phyloP scores from a whole-genome alignment of 2,329 filamentous ascomycete genomes.

The Monosporascus cannonballus region DNA sequence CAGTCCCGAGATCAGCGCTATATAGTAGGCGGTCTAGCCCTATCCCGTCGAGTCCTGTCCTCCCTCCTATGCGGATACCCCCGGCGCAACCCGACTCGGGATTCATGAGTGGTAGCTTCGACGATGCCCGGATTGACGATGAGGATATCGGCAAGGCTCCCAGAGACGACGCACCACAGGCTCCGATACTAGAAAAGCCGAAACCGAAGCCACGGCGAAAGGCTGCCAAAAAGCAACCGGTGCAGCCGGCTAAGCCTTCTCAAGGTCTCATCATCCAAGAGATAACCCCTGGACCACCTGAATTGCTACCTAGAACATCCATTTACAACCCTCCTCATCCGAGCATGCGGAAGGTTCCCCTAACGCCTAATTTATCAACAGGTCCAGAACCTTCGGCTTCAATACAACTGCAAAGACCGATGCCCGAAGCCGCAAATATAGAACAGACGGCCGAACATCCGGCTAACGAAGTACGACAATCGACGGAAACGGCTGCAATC shows the following conservation, averaged over 20 bases:
- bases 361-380: slow-evolving; percentile 1
- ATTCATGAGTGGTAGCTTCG: slow-evolving; percentile 74
- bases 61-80: slow-evolving; percentile 56
- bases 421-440: not conserved
- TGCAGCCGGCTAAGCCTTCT: slow-evolving; percentile 10
- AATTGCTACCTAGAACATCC: slow-evolving; percentile 35
- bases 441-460: not conserved
- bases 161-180: slow-evolving; percentile 25
- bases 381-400: not conserved
- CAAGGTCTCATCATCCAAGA: slow-evolving; percentile 31
- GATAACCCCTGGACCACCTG: slow-evolving; percentile 37
- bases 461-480: not conserved
- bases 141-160: slow-evolving; percentile 46
- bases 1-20: slow-evolving; percentile 59
- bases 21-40: slow-evolving; percentile 52
- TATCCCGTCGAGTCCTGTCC: slow-evolving; percentile 72
- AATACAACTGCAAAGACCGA: not conserved
- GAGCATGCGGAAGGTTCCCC: slow-evolving; percentile 3
- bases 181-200: slow-evolving; percentile 23
- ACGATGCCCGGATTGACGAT: slow-evolving; percentile 55
- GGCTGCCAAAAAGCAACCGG: slow-evolving; percentile 23
- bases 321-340: slow-evolving; percentile 33
- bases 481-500: not conserved
- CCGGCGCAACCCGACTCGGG: slow-evolving; percentile 67
- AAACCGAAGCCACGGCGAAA: slow-evolving; percentile 28